Base-by-base conservation (phyloP, 2,329 filamentous ascomycete genomes). In the Alternaria gaisen region DNA sequence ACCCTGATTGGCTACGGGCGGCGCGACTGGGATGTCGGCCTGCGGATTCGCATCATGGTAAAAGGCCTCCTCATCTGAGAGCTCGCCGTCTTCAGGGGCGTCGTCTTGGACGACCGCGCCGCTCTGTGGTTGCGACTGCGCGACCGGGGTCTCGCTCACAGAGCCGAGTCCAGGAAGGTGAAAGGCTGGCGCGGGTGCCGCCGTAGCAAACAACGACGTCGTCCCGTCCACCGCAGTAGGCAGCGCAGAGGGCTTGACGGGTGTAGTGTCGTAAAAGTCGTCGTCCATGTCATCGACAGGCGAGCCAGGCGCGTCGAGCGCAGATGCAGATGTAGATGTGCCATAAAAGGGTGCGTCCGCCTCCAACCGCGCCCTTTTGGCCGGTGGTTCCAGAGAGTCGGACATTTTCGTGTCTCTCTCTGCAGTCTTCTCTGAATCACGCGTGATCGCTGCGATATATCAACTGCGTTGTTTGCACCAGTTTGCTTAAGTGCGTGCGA, bases 321-420 rank as follows among this genome's bases (percentile, higher is more conserved):
- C 60, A 56, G 66, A 65, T 58, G 78, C 76, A 61, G 64, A 65
- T 43, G 56, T 30, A 41, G 56, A 54, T 59, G 78, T 74, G 62
- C 74, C 72, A 64, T 74, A 68, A 62, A 75, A 66, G 53, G 75
- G 71, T 56, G 70, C 76, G 64, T 82, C 80, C 64, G 70, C 65
- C 57, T 75, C 70, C 56, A 80, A 71, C 66, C 77, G 73, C 61
- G 76, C 76, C 70, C 77, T 77, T 74, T 82, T 82, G 58, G 77
- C 74, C 42, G 80, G 80, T 65, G 75, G 76, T 72, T 75, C 74
- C 65, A 69, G 63, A 66, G 71, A 70, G 71, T 78, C 73, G 66
- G 75, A 71, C 72, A 77, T 77, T 61, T 59, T 48, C 62, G 61
- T 66, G 60, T 69, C 58, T 55, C 60, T 59, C 69, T 73, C 68